Evolutionary conservation across 441 rosid genomes (phyloP), one percentile per base, ranked within the genome.

Genomic region (Populus hybrid): DNA sequence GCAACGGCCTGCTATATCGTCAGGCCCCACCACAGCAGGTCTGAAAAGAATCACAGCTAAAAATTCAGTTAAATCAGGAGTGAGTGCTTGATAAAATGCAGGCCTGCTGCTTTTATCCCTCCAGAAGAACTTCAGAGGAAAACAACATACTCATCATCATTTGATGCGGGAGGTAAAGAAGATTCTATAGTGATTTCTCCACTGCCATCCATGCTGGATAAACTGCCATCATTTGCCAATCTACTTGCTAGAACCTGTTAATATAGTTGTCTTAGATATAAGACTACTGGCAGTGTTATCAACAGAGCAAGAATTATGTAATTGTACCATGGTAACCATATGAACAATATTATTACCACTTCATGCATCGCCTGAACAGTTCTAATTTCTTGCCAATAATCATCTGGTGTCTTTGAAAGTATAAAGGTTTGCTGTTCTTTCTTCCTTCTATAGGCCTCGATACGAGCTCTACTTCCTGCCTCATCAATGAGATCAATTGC

Each of bases 401-500:
- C 98, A 81, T 89, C 89, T 6, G 99, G 96, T 63, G 91, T 82
- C 86, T 89, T 86, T 6, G 95, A 90, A 65, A 96, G 99, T 84
- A 94, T 89, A 83, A 86, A 82, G 70, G 84, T 88, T 82, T 89
- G 89, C 79, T 91, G 88, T 81, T 94, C 96, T 82, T 88, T 96
- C 87, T 88, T 94, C 93, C 85, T 90, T 88, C 86, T 92, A 83
- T 89, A 89, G 70, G 96, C 91, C 79, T 91, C 85, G 28, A 95
- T 92, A 77, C 86, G 93, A 81, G 99, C 97, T 87, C 97, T 91
- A 85, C 99, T 95, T 82, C 98, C 92, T 7, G 90, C 90, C 83
- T 90, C 90, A 78, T 89, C 94, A 50, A 88, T 80, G 76, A 90
- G 82, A 72, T 90, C 91, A 64, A 89, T 84, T 3, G 94, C 89